phyloP scores from a whole-genome alignment of 768 basidiomycete genomes.

The Boletellus ananas region DNA sequence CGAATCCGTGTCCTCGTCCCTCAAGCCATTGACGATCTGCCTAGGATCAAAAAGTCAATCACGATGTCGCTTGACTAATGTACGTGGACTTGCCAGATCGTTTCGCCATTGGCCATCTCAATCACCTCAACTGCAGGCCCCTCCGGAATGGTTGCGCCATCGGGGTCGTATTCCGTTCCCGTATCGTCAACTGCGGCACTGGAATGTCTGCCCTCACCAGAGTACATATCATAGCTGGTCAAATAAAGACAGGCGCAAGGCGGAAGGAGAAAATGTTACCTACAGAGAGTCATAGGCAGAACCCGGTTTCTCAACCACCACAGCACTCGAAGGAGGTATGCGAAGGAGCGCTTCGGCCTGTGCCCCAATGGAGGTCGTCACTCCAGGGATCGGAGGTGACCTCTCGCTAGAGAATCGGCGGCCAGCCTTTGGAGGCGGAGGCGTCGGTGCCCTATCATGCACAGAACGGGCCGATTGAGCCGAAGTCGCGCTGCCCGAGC shows the following conservation, averaged over 20 bases:
- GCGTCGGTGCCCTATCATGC: constrained; percentile 79
- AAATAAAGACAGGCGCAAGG: constrained; percentile 18
- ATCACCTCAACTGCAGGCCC: constrained; percentile 74
- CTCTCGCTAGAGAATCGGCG: constrained; percentile 65
- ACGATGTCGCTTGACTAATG: background rate
- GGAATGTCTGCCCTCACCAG: constrained; percentile 49
- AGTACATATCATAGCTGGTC: constrained; percentile 76
- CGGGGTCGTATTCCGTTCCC: constrained; percentile 18
- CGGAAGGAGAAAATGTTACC: constrained; percentile 32
- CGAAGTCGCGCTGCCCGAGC: constrained; percentile 55
- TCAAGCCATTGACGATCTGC: constrained; percentile 81
- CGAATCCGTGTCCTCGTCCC: constrained; percentile 72
- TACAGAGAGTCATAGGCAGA: constrained; percentile 78
- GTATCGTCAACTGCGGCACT: constrained; percentile 36
- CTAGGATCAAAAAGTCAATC: constrained; percentile 25
- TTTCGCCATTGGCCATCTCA: constrained; percentile 83
- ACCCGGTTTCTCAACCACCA: constrained; percentile 58
- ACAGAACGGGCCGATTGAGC: constrained; percentile 69
- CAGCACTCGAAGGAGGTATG: constrained; percentile 35
- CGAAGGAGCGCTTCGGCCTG: constrained; percentile 39
- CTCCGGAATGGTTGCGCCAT: constrained; percentile 31
- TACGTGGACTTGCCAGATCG: constrained; percentile 62
- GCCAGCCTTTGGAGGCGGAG: constrained; percentile 67
- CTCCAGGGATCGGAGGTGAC: constrained; percentile 66
- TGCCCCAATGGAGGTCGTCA: constrained; percentile 49